Evolutionary conservation across 2,329 filamentous ascomycete species (phyloP).

Genomic region (Fusarium sp.): DNA sequence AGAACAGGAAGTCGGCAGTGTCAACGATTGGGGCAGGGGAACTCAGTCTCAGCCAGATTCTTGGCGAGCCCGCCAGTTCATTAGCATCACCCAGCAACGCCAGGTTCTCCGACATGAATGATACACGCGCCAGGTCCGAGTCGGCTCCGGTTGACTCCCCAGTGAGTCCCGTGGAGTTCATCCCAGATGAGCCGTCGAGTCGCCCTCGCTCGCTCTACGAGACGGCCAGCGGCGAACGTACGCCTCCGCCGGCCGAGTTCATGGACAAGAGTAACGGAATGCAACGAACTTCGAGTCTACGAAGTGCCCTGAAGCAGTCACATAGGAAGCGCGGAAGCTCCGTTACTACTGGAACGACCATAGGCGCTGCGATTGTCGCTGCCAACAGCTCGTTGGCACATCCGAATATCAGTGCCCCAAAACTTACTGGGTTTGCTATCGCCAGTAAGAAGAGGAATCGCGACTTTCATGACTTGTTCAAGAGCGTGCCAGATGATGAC

Average conservation of each 20-base stretch:
- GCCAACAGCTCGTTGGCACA: conserved; percentile 76
- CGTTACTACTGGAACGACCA: conserved; percentile 70
- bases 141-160: conserved; percentile 65
- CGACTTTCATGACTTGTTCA: conserved; percentile 93
- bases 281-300: conserved; percentile 73
- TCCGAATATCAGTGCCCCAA: conserved; percentile 71
- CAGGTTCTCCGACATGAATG: conserved; percentile 62
- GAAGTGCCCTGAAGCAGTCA: conserved; percentile 65
- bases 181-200: conserved; percentile 49
- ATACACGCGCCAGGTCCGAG: conserved; percentile 63
- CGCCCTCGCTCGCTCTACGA: conserved; percentile 65
- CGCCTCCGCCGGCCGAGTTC: conserved; percentile 71
- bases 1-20: conserved; percentile 78
- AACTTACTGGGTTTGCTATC: conserved; percentile 93
- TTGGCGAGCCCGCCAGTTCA: conserved; percentile 68
- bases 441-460: conserved; percentile 96
- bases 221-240: conserved; percentile 64
- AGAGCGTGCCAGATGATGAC: conserved; percentile 97
- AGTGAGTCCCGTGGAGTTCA: conserved; percentile 39
- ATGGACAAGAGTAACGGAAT: conserved; percentile 68
- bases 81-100: conserved; percentile 67
- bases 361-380: conserved; percentile 78
- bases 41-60: conserved; percentile 87
- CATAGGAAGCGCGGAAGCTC: conserved; percentile 88
- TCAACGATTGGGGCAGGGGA: conserved; percentile 92